Evolutionary conservation across 2,329 filamentous ascomycete genomes (phyloP), one percentile per base, ranked within the genome.

Genomic region (Cadophora gregata): DNA sequence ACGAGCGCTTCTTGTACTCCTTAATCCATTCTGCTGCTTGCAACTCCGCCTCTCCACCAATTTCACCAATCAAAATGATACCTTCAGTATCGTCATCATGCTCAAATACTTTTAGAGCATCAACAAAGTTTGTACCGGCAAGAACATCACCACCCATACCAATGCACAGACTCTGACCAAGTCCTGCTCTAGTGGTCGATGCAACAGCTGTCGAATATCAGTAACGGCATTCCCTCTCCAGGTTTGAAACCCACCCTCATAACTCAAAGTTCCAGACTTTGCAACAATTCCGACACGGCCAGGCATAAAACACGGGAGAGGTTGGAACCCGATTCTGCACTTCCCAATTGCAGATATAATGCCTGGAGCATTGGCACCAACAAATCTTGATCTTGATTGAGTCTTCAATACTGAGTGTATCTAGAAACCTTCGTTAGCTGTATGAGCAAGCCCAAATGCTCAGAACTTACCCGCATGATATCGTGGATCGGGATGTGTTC

Each of bases 401-500:
- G 88, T 88, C 68, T 86, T 84, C 1, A 93, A 80, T 65, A 92
- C 90, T 1, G 87, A 87, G 70, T 90, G 87, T 70, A 91, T 86
- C 87, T 90, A 64, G 3, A 51, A 38, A 9, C 58, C 38, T 16
- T 33, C 25, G 14, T 47, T 8, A 1, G 2, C 24, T 16, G n/a
- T 12, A 24, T 21, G 14, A 29, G 59, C 19, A 9, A 59, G 21
- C 14, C 4, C 56, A 12, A 8, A 2, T 16, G 38, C 38, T 16
- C 3, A 71, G 53, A 4, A 51, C 82, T 69, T 78, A 90, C 89
- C 71, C 89, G 83, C 72, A 93, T 81, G 53, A 92, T 86, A 73
- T 93, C 90, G 77, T 92, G 90, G 48, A 93, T 79, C 2, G 90
- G 90, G 67, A 93, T 90, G 74, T 92, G 90, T 75, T 93, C 90